Evolutionary conservation across 1,284 basidiomycete genomes (phyloP), one percentile per base, ranked within the genome.

Genomic region (Heliocybe sulcata): DNA sequence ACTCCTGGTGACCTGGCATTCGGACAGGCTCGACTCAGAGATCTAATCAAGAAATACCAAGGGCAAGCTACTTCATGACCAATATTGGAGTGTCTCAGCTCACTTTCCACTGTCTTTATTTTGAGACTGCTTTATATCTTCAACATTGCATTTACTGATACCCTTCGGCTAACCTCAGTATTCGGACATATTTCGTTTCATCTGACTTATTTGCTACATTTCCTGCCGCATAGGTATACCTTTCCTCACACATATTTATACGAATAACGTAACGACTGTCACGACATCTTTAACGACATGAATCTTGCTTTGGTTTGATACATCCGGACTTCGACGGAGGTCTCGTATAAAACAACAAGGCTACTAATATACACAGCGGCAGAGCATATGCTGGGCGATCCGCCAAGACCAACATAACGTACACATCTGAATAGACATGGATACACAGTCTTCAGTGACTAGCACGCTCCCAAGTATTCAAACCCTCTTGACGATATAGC

Each of bases 21-120:
- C 69, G 89, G 88, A 14, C 83, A 89, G 65, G 85, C 86, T 16
- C 73, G 83, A 56, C 68, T 91, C 59, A 72, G 85, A 56, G 88
- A 90, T 68, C 70, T 91, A 59, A 91, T 91, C 65, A 85, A 82
- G 75, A 87, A 86, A 64, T 90, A 90, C 67, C 88, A 91, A 63
- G 72, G 73, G 10, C 58, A 62, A 47, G 45, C 38, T n/a, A 42
- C 6, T 4, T 42, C 38, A 42, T 42, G 38, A 42, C 19, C 8
- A n/a, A n/a, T n/a, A 42, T 20, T 42, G 38, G 38, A 42, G 6
- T 42, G 16, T 42, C 19, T 42, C n/a, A n/a, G n/a, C n/a, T n/a
- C n/a, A n/a, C n/a, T n/a, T n/a, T n/a, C n/a, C n/a, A 35, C 9
- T 35, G 9, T 35, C 33, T 9, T 35, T 16, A 35, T 35, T 9